Percentiles rank a stretch among this genome's conserved stretches.
Conservation (phyloP, 73 alveolate genomes). For the Paramecium sonneborni region DNA sequence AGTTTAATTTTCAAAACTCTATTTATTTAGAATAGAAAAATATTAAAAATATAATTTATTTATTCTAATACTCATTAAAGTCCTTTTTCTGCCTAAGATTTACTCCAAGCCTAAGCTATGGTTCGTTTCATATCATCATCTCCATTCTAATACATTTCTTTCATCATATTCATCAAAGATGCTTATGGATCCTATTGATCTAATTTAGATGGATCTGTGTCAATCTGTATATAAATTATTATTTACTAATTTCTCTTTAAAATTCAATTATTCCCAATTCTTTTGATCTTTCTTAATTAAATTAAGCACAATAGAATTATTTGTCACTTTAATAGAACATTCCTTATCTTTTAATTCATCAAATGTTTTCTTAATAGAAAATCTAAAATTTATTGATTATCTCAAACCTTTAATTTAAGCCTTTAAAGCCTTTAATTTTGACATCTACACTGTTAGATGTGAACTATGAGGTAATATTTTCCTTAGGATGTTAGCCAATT, state of each 20-base stretch:
- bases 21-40: too few relatives aligned
- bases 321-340: not conserved
- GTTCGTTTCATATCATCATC: conserved; percentile 53
- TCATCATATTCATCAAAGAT: conserved; percentile 48
- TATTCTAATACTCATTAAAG: not conserved
- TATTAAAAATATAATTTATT: too few relatives aligned
- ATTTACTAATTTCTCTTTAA: not conserved
- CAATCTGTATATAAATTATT: not conserved
- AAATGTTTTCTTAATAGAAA: not conserved
- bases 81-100: not conserved
- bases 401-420: not conserved
- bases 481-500: conserved; percentile 1
- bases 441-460: not conserved
- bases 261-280: conserved; percentile 18
- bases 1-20: too few relatives aligned
- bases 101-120: conserved; percentile 37
- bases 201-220: not conserved
- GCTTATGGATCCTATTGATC: conserved; percentile 52
- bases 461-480: not conserved
- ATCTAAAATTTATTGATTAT: not conserved
- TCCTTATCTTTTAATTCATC: not conserved
- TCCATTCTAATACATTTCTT: conserved; percentile 54
- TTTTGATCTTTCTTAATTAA: not conserved
- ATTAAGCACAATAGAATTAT: not conserved
- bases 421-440: not conserved